Conservation (phyloP, 768 basidiomycete species). For the Baorangia bicolor region DNA sequence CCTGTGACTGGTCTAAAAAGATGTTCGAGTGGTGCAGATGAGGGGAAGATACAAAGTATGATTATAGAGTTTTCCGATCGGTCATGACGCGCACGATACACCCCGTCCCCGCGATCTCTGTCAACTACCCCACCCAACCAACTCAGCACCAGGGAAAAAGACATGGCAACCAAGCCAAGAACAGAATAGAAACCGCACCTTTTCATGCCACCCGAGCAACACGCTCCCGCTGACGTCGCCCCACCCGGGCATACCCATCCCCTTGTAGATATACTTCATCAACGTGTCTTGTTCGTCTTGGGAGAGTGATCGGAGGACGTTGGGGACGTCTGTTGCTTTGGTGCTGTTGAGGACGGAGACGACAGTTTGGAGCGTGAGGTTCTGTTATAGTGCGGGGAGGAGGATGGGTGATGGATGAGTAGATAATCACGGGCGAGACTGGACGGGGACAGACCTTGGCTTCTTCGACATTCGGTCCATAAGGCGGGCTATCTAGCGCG, state of each 20-base stretch:
- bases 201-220: slow-evolving; percentile 88
- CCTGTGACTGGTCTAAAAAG: neutral
- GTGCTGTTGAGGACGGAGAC: slow-evolving; percentile 93
- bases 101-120: slow-evolving; percentile 90
- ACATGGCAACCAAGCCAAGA: too few species aligned
- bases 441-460: slow-evolving; percentile 64
- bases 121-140: slow-evolving; percentile 52
- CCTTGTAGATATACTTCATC: slow-evolving; percentile 99
- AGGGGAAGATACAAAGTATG: neutral
- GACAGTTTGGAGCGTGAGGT: slow-evolving; percentile 73
- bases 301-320: slow-evolving; percentile 68
- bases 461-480: slow-evolving; percentile 81
- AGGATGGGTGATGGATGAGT: neutral
- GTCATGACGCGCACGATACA: slow-evolving; percentile 91
- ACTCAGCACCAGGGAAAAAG: neutral
- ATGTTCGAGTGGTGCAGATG: neutral
- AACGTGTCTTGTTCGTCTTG: slow-evolving; percentile 82
- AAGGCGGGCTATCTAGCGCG: slow-evolving; percentile 81
- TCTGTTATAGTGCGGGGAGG: slow-evolving; percentile 41
- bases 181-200: slow-evolving; percentile 50
- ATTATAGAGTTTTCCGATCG: slow-evolving; percentile 57
- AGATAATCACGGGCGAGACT: too few species aligned
- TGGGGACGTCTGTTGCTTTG: slow-evolving; percentile 81
- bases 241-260: slow-evolving; percentile 70
- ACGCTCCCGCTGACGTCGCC: slow-evolving; percentile 66